Evolutionary conservation across 257 asterid genomes (phyloP), one percentile per base, ranked within the genome.

Genomic region (Anisodus tanguticus): DNA sequence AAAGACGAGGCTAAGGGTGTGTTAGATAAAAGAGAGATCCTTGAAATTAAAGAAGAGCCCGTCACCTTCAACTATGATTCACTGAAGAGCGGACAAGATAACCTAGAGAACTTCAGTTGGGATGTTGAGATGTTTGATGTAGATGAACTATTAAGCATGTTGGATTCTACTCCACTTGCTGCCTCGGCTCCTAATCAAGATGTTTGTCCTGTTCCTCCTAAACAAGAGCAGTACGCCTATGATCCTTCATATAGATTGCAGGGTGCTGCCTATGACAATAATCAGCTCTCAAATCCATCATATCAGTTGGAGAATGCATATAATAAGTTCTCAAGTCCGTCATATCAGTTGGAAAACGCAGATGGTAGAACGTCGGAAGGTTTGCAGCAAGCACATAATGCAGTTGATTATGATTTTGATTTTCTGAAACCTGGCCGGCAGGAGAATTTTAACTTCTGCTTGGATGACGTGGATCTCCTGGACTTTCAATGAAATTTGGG

Each of bases 361-460:
- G 82, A 81, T 53, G 78, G 37, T 8, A 22, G 51, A 68, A 13
- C 79, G 12, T 49, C 22, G 12, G 88, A 74, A 19, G 62, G 70
- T 47, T 22, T 68, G 82, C 82, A 59, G 58, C 88, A 83, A 54
- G 64, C 51, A 0, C 4, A 82, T 8, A 53, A 67, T 1, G 88
- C 84, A 4, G 47, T 17, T 22, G 94, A 90, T 9, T 41, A 84
- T 49, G 86, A 83, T 22, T 85, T 95, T 2, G 97, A 94, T 26
- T 94, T 95, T 85, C 62, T 92, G 84, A 85, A 72, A 55, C 95
- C 96, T 0, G 97, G 97, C 15, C 84, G 94, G 51, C 90, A 76
- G 64, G 97, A 95, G 51, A 95, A 95, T 54, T 71, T 64, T 39
- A 82, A 86, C 79, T 70, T 91, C 86, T 55, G 90, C 2, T 35